Conservation (phyloP, 441 rosid species). For the Breynia disticha region DNA sequence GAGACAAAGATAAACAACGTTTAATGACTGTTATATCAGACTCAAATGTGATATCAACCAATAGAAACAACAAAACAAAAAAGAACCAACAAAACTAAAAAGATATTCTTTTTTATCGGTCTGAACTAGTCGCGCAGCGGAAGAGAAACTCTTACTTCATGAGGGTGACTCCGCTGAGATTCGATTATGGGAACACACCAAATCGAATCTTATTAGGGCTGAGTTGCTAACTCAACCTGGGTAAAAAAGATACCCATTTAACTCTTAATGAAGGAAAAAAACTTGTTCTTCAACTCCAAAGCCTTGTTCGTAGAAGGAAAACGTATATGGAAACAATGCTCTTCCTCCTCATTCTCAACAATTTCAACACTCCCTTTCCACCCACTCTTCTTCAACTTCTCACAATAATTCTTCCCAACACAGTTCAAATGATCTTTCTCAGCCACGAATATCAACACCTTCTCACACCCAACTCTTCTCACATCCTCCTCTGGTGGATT, state of each 20-base stretch:
- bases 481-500: constrained; percentile 24
- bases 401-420: constrained; percentile 22
- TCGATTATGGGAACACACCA: too few relatives aligned
- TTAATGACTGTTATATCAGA: too few relatives aligned
- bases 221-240: too few relatives aligned
- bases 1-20: too few relatives aligned
- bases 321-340: constrained; percentile 18
- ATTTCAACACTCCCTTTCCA: constrained; percentile 28
- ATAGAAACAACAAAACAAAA: too few relatives aligned
- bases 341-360: constrained; percentile 19
- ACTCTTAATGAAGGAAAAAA: constrained; percentile 25
- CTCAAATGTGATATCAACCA: too few relatives aligned
- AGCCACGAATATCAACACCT: constrained; percentile 27
- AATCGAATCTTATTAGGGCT: too few relatives aligned
- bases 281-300: constrained; percentile 17
- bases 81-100: too few relatives aligned
- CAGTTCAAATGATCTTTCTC: constrained; percentile 25
- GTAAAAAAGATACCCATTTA: not conserved
- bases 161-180: too few relatives aligned
- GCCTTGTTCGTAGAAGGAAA: constrained; percentile 18
- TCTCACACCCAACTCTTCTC: constrained; percentile 28
- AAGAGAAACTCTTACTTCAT: too few relatives aligned
- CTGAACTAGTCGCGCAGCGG: too few relatives aligned
- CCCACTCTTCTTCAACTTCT: constrained; percentile 28
- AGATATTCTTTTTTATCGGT: too few relatives aligned